Percentiles rank a stretch among this genome's conserved stretches.
These are phyloP conservation scores for Schizochytrium sp. DNA, from an alignment of 108 stramenopile genomes.

Conservation along the genomic window DNA sequence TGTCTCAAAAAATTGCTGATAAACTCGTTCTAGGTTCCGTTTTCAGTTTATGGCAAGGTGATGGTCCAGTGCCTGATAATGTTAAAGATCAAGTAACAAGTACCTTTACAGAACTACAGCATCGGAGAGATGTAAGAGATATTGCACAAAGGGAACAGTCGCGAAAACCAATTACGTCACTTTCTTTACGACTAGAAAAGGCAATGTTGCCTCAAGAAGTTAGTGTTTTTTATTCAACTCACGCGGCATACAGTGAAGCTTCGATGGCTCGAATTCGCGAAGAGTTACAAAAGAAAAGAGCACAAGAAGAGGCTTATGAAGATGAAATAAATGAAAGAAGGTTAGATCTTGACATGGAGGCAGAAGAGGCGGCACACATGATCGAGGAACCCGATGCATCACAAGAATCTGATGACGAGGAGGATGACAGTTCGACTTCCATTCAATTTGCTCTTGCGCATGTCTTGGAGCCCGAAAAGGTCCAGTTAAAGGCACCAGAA, in stretches of 20 bases:
- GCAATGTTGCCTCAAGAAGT: conserved; percentile 33
- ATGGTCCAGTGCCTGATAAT: neutral
- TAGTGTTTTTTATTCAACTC: conserved; percentile 15
- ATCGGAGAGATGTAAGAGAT: neutral
- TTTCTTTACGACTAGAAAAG: conserved; percentile 10
- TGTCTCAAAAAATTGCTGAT: conserved; percentile 11
- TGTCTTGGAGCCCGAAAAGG: neutral
- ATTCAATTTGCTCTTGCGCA: neutral
- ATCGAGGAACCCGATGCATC: neutral
- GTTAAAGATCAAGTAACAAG: conserved; percentile 15
- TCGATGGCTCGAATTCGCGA: conserved; percentile 20
- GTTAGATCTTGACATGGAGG: neutral
- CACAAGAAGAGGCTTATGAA: neutral
- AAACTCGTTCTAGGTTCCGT: conserved; percentile 9
- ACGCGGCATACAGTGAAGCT: conserved; percentile 47
- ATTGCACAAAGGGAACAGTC: neutral
- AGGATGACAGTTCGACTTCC: neutral
- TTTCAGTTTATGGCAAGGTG: conserved; percentile 10
- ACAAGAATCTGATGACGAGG: conserved; percentile 36
- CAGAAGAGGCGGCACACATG: neutral
- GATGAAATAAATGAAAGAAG: neutral
- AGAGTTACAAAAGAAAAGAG: conserved; percentile 1
- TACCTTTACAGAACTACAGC: conserved; percentile 36
- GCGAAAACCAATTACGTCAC: neutral
- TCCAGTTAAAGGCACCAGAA: neutral